Evolutionary conservation across 768 basidiomycete species (phyloP).

Genomic region (Lentinula aciculospora): DNA sequence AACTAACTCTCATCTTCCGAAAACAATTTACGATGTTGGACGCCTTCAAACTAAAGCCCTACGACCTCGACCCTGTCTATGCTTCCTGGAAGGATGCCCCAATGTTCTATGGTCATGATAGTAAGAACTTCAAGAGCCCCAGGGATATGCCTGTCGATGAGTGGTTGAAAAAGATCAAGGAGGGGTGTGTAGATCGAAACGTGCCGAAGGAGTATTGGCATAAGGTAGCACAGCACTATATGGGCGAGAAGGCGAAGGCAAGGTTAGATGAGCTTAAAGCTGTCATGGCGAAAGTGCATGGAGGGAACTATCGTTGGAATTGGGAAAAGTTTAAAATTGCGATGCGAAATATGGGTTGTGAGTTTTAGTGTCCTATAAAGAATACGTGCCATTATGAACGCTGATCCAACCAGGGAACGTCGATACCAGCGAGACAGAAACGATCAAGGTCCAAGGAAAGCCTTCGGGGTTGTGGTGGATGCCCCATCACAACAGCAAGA

Average conservation of each 20-base stretch:
- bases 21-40: constrained; percentile 41
- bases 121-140: constrained; percentile 38
- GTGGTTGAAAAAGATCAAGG: constrained; percentile 68
- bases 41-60: constrained; percentile 77
- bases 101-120: constrained; percentile 50
- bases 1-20: not conserved
- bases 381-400: not conserved
- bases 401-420: constrained; percentile 51
- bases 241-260: constrained; percentile 64
- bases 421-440: constrained; percentile 51
- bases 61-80: constrained; percentile 65
- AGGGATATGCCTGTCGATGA: constrained; percentile 62
- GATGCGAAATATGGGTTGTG: constrained; percentile 79
- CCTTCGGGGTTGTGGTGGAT: constrained; percentile 48
- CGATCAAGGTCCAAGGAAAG: constrained; percentile 53
- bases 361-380: constrained; percentile 22
- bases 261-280: constrained; percentile 66
- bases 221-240: constrained; percentile 72
- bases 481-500: constrained; percentile 27
- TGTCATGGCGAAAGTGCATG: constrained; percentile 69
- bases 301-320: constrained; percentile 74
- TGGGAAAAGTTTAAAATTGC: constrained; percentile 82
- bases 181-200: constrained; percentile 63
- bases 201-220: constrained; percentile 82
- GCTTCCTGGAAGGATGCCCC: constrained; percentile 64